phyloP scores from a whole-genome alignment of 495 filamentous ascomycete genomes.

The Articulospora tetracladia region DNA sequence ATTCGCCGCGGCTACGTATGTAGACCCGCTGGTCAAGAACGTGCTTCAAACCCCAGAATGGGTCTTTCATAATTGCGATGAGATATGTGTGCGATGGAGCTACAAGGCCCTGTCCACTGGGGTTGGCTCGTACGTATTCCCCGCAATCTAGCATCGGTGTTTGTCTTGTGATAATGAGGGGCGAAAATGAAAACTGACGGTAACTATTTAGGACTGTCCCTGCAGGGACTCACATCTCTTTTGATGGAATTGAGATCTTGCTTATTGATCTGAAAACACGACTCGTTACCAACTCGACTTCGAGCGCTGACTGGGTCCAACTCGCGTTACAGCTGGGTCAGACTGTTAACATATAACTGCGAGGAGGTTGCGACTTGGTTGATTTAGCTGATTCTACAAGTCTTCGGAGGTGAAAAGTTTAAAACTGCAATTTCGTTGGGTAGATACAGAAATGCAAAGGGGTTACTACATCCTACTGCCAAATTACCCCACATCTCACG shows the following conservation, averaged over 20 bases:
- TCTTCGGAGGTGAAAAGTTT: no score
- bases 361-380: not conserved
- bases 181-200: no score
- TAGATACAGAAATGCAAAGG: no score
- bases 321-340: not conserved
- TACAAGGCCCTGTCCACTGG: not conserved
- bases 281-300: not conserved
- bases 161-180: no score
- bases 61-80: constrained; percentile 1
- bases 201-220: not conserved
- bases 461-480: no score
- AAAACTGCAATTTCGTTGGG: no score
- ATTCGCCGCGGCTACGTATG: not conserved
- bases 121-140: not conserved
- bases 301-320: not conserved
- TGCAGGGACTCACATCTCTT: not conserved
- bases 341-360: not conserved
- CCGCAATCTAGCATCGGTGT: no score
- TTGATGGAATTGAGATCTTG: constrained; percentile 1
- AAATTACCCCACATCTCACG: no score
- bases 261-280: not conserved
- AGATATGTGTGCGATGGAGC: not conserved
- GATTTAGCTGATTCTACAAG: not conserved
- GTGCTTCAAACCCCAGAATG: not conserved
- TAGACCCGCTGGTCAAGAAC: not conserved